Evolutionary conservation across 2,329 filamentous ascomycete genomes (phyloP), one percentile per base, ranked within the genome.

Genomic region (Cordyceps javanica): DNA sequence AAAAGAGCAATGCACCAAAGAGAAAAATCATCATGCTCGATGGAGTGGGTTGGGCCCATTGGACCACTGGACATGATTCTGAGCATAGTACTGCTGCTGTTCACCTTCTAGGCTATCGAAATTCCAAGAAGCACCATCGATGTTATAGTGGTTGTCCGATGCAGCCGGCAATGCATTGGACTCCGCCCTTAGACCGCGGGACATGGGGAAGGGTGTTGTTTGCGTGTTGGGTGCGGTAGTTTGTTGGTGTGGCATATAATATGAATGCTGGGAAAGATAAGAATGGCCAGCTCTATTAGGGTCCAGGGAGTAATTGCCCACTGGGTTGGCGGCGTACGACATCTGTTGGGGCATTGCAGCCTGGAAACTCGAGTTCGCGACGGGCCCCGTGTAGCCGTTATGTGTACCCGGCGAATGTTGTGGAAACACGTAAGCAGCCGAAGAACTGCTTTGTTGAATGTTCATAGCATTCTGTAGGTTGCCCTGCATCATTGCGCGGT

Each of bases 401-500:
- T 41, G 32, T 10, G 39, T 16, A 16, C 11, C 28, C 5, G 19
- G 14, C 11, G 50, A 21, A 41, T 48, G 41, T 5, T 58, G 49
- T 5, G 25, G 21, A 25, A 48, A 55, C n/a, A 26, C 11, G 26
- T 49, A 58, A 9, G 23, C 10, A 23, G 42, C 21, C 8, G 42
- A 11, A 19, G 42, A 49, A 28, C 44, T 41, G 42, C 28, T 42
- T 32, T 54, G 44, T 19, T 58, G 57, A 32, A 9, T 19, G 2
- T 57, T 26, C 23, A 63, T 61, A 11, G 59, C 42, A 21, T 55
- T 53, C 6, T 64, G 63, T 13, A 66, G 62, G 49, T 57, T 64
- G 16, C 67, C 61, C 8, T 65, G 59, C 10, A 64, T 64, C 62
- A 68, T 63, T 32, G 62, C 61, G 13, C 66, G 63, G n/a, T 68